phyloP scores from a whole-genome alignment of 768 basidiomycete species.

The Phallus indusiatus region DNA sequence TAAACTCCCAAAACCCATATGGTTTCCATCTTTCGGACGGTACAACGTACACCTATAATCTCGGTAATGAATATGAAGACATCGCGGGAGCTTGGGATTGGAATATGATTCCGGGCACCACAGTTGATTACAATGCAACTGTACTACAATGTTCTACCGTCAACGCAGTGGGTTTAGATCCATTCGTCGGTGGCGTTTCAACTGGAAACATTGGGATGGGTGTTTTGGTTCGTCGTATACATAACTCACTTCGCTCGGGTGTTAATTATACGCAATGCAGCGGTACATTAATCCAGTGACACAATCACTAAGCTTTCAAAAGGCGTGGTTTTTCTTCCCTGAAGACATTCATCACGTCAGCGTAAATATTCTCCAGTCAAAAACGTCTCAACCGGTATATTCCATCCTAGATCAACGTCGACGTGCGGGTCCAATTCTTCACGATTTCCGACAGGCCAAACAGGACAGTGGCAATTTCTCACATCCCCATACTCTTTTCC shows the following conservation, averaged over 20 bases:
- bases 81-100: slow-evolving; percentile 69
- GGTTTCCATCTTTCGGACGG: slow-evolving; percentile 69
- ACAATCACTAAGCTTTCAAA: slow-evolving; percentile 46
- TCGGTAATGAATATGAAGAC: slow-evolving; percentile 64
- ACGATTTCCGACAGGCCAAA: slow-evolving; percentile 22
- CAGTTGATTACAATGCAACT: slow-evolving; percentile 53
- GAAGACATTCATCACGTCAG: slow-evolving; percentile 56
- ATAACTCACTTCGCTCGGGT: neutral
- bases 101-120: slow-evolving; percentile 68
- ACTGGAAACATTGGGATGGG: slow-evolving; percentile 46
- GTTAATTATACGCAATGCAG: neutral
- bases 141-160: slow-evolving; percentile 38
- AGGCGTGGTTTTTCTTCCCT: slow-evolving; percentile 66
- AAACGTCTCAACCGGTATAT: slow-evolving; percentile 37
- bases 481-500: slow-evolving; percentile 41
- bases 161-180: slow-evolving; percentile 35
- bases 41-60: slow-evolving; percentile 50
- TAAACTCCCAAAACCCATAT: slow-evolving; percentile 52
- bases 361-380: slow-evolving; percentile 37
- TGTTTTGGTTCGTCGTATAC: slow-evolving; percentile 32
- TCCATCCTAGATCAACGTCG: slow-evolving; percentile 61
- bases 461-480: slow-evolving; percentile 18
- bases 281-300: slow-evolving; percentile 58
- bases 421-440: slow-evolving; percentile 31
- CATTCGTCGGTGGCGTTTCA: slow-evolving; percentile 62